phyloP scores from a whole-genome alignment of 2,329 filamentous ascomycete genomes.

The Colletotrichum nymphaeae region DNA sequence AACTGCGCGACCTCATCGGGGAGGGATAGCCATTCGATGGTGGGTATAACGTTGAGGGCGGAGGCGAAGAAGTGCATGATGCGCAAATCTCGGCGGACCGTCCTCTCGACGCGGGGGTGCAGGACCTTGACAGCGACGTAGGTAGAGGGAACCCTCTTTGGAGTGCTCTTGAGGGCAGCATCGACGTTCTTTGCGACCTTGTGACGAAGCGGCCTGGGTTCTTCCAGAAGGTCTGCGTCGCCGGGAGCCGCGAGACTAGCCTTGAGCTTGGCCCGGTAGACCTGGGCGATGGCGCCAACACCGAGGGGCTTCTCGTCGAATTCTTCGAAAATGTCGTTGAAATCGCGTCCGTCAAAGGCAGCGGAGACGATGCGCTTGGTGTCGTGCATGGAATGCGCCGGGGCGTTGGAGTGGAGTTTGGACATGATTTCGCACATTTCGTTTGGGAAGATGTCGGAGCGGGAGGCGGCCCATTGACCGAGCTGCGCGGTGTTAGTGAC shows the following conservation, averaged over 20 bases:
- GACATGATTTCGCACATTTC: slow-evolving; percentile 96
- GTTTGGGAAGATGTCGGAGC: slow-evolving; percentile 94
- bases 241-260: slow-evolving; percentile 76
- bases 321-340: slow-evolving; percentile 95
- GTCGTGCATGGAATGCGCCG: slow-evolving; percentile 84
- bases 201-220: slow-evolving; percentile 66
- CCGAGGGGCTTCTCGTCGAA: slow-evolving; percentile 91
- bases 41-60: slow-evolving; percentile 86
- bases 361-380: slow-evolving; percentile 84
- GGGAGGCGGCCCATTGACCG: slow-evolving; percentile 97
- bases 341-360: slow-evolving; percentile 83
- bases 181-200: slow-evolving; percentile 86
- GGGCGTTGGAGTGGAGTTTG: slow-evolving; percentile 92
- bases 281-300: slow-evolving; percentile 96
- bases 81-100: slow-evolving; percentile 87
- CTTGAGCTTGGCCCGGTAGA: slow-evolving; percentile 95
- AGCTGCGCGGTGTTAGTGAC: slow-evolving; percentile 62
- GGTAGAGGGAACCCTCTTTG: slow-evolving; percentile 85
- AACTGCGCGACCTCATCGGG: slow-evolving; percentile 95
- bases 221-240: slow-evolving; percentile 64
- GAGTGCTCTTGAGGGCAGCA: slow-evolving; percentile 85
- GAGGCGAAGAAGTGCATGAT: slow-evolving; percentile 96
- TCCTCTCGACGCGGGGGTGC: slow-evolving; percentile 90
- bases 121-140: slow-evolving; percentile 97
- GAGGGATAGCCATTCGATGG: slow-evolving; percentile 96